Conservation (phyloP, 2,329 filamentous ascomycete species). For the Pseudogymnoascus sp. region DNA sequence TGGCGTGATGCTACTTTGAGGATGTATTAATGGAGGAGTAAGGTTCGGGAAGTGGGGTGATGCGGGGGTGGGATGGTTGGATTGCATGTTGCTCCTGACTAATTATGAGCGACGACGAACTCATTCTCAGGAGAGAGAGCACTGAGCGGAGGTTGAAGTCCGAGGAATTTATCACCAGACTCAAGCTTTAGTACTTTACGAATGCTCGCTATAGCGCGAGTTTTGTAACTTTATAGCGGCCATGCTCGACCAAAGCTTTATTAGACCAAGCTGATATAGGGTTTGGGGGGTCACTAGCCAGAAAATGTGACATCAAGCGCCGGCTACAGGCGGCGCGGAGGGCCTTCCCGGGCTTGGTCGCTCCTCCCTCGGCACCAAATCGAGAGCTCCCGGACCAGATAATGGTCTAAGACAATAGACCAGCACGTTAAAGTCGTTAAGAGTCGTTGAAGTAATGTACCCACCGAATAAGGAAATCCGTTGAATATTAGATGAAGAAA, state of each 20-base stretch:
- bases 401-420: not conserved
- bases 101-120: not conserved
- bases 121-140: slow-evolving; percentile 4
- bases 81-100: slow-evolving; percentile 1
- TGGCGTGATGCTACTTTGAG: not conserved
- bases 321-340: not conserved
- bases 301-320: not conserved
- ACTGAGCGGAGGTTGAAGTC: not conserved
- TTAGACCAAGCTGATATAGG: not conserved
- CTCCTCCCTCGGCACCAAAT: not conserved
- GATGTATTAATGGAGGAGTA: not conserved
- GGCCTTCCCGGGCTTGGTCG: not conserved
- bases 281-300: not conserved
- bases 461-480: not conserved
- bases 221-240: not conserved
- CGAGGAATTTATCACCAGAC: not conserved
- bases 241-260: not conserved
- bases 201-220: not conserved
- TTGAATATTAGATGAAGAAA: not conserved
- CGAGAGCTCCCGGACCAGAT: not conserved
- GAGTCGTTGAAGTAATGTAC: not conserved
- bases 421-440: not conserved
- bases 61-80: not conserved
- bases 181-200: not conserved
- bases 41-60: not conserved